Evolutionary conservation across 495 filamentous ascomycete genomes (phyloP), one percentile per base, ranked within the genome.

Genomic region (Friedmanniomyces simplex): DNA sequence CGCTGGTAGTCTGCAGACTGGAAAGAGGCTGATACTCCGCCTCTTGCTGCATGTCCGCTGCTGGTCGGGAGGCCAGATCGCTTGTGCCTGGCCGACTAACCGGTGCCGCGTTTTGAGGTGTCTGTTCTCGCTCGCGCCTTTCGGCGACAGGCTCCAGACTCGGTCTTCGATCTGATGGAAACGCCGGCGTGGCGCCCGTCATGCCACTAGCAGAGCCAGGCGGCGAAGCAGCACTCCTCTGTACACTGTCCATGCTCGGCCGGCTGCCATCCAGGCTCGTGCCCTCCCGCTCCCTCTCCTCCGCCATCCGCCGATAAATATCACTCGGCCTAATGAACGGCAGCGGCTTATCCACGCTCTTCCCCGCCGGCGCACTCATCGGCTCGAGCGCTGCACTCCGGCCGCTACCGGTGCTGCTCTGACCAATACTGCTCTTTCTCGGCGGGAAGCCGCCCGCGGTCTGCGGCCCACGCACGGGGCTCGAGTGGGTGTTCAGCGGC

Each of bases 261-360:
- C 65, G 51, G 20, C 59, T 67, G 14, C 79, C 77, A 0, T 83
- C 82, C 53, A 75, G 67, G 20, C 49, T 58, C 47, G 73, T 74
- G 13, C 76, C 69, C 67, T 82, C 78, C 54, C 69, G 74, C 57
- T 80, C 73, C 54, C 73, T 77, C 57, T 87, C 86, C 60, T 88
- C 85, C 45, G 79, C 80, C 67, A 86, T 75, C 1, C 86, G 80
- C 55, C 76, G 81, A 66, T 93, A 93, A 32, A 91, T 86, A 60
- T 95, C 88, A 21, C 82, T 82, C 12, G 89, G 87, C 18, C 86
- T 77, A 24, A 89, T 76, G 59, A 91, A 82, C 1, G 85, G 60
- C 37, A 63, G 52, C 41, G 58, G 47, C 36, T 63, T 63, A 6
- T 63, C 61, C 60, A 84, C 82, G 20, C 46, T 48, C 14, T 68